These are phyloP conservation scores for Nigrograna mackinnonii DNA, from an alignment of 2,329 filamentous ascomycete genomes.

Conservation along the genomic window DNA sequence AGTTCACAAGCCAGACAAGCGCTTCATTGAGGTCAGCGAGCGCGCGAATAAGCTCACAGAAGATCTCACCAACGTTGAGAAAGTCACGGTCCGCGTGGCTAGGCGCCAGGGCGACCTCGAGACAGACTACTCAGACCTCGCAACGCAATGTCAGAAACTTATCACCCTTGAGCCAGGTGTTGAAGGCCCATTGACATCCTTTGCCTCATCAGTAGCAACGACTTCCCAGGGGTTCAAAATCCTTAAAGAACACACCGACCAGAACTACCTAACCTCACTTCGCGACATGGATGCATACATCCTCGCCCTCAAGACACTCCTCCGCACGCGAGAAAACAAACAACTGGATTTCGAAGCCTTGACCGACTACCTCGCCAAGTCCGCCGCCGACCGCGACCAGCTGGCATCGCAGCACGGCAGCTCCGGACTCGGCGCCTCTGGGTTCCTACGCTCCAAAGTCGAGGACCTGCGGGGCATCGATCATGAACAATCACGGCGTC, in stretches of 20 bases:
- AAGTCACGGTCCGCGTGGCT: conserved; percentile 89
- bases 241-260: conserved; percentile 91
- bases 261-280: conserved; percentile 90
- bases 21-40: conserved; percentile 92
- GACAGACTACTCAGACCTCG: conserved; percentile 83
- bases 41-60: conserved; percentile 90
- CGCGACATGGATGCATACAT: conserved; percentile 97
- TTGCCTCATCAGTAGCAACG: conserved; percentile 84
- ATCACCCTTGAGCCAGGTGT: conserved; percentile 87
- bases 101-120: conserved; percentile 87
- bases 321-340: conserved; percentile 95
- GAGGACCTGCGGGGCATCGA: conserved; percentile 97
- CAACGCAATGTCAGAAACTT: conserved; percentile 93
- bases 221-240: conserved; percentile 75
- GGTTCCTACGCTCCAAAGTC: conserved; percentile 90
- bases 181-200: conserved; percentile 79
- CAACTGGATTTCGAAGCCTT: conserved; percentile 97
- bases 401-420: conserved; percentile 68
- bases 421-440: conserved; percentile 71
- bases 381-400: conserved; percentile 81
- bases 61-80: conserved; percentile 89
- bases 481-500: conserved; percentile 87
- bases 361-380: conserved; percentile 93
- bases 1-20: conserved; percentile 90
- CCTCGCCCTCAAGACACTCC: conserved; percentile 78